Evolutionary conservation across 805 yeast species (phyloP), one percentile per base, ranked within the genome.

Genomic region (Kuraishia piskuri): DNA sequence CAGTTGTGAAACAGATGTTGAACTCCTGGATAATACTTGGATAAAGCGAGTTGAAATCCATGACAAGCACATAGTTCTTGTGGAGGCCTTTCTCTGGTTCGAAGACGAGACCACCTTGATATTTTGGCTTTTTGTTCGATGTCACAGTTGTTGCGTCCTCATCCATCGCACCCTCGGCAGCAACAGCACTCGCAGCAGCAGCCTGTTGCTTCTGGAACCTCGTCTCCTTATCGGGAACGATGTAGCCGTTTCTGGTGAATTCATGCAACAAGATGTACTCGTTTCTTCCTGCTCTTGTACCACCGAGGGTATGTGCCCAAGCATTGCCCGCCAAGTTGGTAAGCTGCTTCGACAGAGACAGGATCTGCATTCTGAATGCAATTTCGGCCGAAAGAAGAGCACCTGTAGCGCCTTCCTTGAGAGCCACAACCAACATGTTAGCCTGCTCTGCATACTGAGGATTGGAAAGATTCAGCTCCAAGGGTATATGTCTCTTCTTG

Each of bases 1-100:
- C 96, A 0, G 99, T 94, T 1, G 98, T 91, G 73, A 94, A 94
- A 73, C 99, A 94, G 59, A 94, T 94, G 66, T 94, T 94, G 69
- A 79, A 94, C 69, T 94, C 99, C 71, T 94, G 99, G 60, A 94
- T 94, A 64, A 94, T 92, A 57, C 96, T 88, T 9, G 99, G 99
- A 65, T 94, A 94, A 72, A 94, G 78, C 50, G 97, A 90, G 71
- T 94, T 94, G 84, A 94, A 94, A 72, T 94, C 99, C 98, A 94
- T 91, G 22, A 94, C 99, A 57, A 94, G 71, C 2, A 90, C 80
- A 65, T 86, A 88, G 59, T 89, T 86, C 64, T 89, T 90, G 65
- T 92, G 96, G 46, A 94, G 73, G 1, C 99, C 99, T 65, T 86
- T 90, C 63, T 88, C 97, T 0, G 99, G 99, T 58, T 94, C 99